Conservation (phyloP, 352 stramenopile genomes). For the Phytophthora crassamura region DNA sequence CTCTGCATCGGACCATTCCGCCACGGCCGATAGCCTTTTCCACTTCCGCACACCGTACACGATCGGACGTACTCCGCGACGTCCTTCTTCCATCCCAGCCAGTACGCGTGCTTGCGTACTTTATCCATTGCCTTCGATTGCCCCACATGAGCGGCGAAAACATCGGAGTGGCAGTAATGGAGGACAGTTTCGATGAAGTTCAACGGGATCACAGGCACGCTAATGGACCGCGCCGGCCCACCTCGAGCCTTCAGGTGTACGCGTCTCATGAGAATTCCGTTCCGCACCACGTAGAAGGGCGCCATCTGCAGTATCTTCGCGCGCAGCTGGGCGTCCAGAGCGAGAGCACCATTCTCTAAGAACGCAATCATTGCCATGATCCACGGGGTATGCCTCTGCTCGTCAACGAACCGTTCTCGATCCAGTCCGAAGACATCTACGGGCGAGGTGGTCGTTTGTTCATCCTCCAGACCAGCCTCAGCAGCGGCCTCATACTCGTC, state of each 20-base stretch:
- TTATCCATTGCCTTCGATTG: not conserved
- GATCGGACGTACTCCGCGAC: not conserved
- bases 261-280: not conserved
- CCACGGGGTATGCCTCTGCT: not conserved
- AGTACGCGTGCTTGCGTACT: constrained; percentile 1
- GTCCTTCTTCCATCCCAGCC: constrained; percentile 1
- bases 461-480: too few species aligned
- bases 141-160: not conserved
- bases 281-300: not conserved
- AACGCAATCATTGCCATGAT: constrained; percentile 2
- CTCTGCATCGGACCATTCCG: not conserved
- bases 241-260: not conserved
- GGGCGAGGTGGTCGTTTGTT: too few species aligned
- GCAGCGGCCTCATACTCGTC: too few species aligned
- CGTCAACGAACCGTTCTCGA: not conserved
- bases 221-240: not conserved
- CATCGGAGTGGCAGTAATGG: constrained; percentile 1
- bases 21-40: not conserved
- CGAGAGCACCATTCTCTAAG: not conserved
- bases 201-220: not conserved
- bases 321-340: constrained; percentile 1
- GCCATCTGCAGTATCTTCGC: not conserved
- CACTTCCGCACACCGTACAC: not conserved
- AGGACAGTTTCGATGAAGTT: constrained; percentile 6
- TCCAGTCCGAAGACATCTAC: too few species aligned